These are phyloP conservation scores for Spergularia bocconei DNA, from an alignment of 148 eudicot species.

Conservation along the genomic window DNA sequence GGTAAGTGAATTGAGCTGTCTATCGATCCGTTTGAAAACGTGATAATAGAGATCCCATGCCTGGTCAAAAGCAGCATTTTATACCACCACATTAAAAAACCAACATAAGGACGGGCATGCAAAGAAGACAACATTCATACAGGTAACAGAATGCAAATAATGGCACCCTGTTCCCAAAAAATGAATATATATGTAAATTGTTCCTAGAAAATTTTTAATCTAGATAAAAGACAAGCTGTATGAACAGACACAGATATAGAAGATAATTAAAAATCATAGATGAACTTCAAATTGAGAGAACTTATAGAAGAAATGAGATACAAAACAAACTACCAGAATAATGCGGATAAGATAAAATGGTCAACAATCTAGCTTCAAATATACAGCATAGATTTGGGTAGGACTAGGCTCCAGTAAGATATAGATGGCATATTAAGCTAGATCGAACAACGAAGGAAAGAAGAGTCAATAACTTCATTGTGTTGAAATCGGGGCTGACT, in stretches of 20 bases:
- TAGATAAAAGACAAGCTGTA: not conserved
- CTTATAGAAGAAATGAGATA: not conserved
- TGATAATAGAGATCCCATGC: constrained; percentile 99
- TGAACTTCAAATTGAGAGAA: constrained; percentile 2
- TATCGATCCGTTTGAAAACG: constrained; percentile 86
- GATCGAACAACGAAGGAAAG: too few species aligned
- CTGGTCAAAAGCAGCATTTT: constrained; percentile 36
- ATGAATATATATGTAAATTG: too few species aligned
- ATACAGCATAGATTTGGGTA: not conserved
- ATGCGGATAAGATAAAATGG: not conserved
- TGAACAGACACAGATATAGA: not conserved
- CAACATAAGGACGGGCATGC: not conserved
- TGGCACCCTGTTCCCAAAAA: not conserved
- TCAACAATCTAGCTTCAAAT: not conserved
- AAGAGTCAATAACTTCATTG: too few species aligned
- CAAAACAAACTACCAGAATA: not conserved
- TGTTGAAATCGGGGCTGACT: not conserved
- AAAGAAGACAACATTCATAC: not conserved
- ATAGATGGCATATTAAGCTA: not conserved
- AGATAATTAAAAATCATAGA: not conserved
- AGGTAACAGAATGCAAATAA: not conserved
- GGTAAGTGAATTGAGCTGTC: constrained; percentile 86
- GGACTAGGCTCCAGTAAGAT: not conserved
- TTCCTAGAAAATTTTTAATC: not conserved
- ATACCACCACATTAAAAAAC: constrained; percentile 5